Evolutionary conservation across 805 yeast genomes (phyloP).

Genomic region (Wickerhamiella australiensis): DNA sequence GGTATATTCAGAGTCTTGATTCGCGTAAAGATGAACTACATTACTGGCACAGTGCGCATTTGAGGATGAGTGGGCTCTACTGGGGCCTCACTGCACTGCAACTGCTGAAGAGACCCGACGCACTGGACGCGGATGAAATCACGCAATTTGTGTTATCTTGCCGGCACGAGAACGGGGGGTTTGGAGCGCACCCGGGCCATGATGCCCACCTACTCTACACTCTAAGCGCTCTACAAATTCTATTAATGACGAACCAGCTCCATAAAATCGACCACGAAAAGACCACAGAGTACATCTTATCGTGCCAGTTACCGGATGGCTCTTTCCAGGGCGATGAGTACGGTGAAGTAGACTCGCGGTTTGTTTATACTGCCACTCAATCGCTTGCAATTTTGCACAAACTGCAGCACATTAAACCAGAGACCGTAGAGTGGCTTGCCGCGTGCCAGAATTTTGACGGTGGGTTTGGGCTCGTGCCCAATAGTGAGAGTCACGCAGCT

Average conservation of each 20-base stretch:
- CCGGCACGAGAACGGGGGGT: constrained; percentile 46
- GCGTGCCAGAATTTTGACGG: constrained; percentile 87
- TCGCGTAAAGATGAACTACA: constrained; percentile 47
- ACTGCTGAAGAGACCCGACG: constrained; percentile 42
- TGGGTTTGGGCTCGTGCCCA: constrained; percentile 86
- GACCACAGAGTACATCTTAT: constrained; percentile 28
- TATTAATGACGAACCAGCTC: constrained; percentile 52
- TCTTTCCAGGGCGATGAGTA: constrained; percentile 80
- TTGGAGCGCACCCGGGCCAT: constrained; percentile 80
- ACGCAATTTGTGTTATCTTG: constrained; percentile 60
- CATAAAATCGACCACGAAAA: constrained; percentile 31
- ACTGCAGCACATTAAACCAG: constrained; percentile 39
- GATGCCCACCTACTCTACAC: constrained; percentile 83
- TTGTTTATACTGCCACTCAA: constrained; percentile 71
- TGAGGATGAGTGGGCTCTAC: constrained; percentile 77
- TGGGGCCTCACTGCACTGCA: constrained; percentile 85
- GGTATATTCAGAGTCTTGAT: constrained; percentile 45
- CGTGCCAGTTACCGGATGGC: constrained; percentile 48
- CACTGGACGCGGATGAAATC: constrained; percentile 51
- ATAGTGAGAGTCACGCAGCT: constrained; percentile 92
- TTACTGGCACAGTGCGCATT: constrained; percentile 83
- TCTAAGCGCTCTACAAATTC: constrained; percentile 71
- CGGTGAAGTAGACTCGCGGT: constrained; percentile 89
- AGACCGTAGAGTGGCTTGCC: constrained; percentile 53
- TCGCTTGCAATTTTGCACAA: constrained; percentile 57